Evolutionary conservation across 2,329 filamentous ascomycete species (phyloP).

Genomic region (Pestalotiopsis sp.): DNA sequence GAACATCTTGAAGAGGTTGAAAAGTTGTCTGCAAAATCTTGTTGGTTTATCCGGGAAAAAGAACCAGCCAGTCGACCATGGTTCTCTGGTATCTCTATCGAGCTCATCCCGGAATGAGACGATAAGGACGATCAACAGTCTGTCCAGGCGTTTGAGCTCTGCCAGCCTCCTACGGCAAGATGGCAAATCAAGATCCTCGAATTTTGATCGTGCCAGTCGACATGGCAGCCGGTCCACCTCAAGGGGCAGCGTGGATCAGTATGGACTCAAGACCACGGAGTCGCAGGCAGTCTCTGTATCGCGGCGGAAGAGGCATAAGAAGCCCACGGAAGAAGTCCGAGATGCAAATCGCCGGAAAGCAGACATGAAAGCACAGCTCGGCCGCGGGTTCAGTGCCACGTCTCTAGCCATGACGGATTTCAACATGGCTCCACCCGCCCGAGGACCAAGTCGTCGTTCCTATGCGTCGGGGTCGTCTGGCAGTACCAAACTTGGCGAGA

Average conservation of each 20-base stretch:
- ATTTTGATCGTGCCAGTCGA: background rate
- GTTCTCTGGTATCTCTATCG: constrained; percentile 46
- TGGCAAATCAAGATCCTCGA: background rate
- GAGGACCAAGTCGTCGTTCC: constrained; percentile 23
- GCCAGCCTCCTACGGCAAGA: constrained; percentile 4
- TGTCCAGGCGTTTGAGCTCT: constrained; percentile 37
- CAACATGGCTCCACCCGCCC: too few species aligned
- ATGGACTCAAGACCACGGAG: background rate
- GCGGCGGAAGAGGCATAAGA: background rate
- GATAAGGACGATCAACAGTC: constrained; percentile 46
- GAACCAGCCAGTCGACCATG: constrained; percentile 41
- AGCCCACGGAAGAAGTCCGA: background rate
- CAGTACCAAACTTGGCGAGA: constrained; percentile 47
- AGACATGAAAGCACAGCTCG: background rate
- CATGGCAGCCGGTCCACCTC: background rate
- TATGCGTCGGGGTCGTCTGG: constrained; percentile 39
- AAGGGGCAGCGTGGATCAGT: background rate
- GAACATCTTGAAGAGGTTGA: constrained; percentile 43
- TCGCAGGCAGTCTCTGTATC: background rate
- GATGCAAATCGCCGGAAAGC: background rate
- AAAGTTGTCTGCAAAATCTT: constrained; percentile 39
- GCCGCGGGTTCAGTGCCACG: background rate
- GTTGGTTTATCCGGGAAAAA: constrained; percentile 35
- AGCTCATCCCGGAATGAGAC: constrained; percentile 48
- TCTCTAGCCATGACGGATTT: background rate